phyloP scores from a whole-genome alignment of 2,329 filamentous ascomycete genomes.

The Fusarium sp. region DNA sequence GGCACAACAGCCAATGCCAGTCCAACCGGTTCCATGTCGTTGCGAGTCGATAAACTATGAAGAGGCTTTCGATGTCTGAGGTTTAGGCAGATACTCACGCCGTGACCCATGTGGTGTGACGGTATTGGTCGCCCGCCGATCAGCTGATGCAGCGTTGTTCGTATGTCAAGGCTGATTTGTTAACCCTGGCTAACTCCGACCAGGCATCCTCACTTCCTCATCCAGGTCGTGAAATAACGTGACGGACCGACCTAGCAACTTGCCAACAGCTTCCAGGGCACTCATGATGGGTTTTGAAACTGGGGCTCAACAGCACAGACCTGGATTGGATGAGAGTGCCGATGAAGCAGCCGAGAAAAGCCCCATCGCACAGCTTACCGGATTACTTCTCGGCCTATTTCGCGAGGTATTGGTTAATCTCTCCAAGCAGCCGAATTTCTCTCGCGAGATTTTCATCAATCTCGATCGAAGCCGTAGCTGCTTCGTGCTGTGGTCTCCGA shows the following conservation, averaged over 20 bases:
- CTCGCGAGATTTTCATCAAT: not conserved
- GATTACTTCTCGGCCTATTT: not conserved
- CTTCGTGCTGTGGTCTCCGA: not conserved
- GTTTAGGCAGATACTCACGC: no score
- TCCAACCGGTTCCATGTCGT: conserved; percentile 3
- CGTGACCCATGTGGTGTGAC: no score
- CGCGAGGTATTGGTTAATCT: not conserved
- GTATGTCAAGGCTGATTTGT: no score
- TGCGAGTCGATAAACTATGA: not conserved
- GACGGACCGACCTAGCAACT: not conserved
- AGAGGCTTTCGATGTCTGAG: no score
- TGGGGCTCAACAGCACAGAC: no score
- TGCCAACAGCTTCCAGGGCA: no score
- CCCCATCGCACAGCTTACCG: not conserved
- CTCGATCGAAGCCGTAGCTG: not conserved
- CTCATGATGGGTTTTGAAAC: no score
- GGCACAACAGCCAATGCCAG: conserved; percentile 11
- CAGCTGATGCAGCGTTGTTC: no score
- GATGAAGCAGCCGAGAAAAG: not conserved
- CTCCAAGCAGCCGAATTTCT: not conserved
- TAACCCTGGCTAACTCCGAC: no score
- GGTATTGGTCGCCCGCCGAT: no score
- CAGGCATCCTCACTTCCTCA: no score
- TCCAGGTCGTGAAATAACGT: not conserved
- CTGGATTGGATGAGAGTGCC: no score